Evolutionary conservation across 306 rosid species (phyloP).

Genomic region (Trifolium pratense): DNA sequence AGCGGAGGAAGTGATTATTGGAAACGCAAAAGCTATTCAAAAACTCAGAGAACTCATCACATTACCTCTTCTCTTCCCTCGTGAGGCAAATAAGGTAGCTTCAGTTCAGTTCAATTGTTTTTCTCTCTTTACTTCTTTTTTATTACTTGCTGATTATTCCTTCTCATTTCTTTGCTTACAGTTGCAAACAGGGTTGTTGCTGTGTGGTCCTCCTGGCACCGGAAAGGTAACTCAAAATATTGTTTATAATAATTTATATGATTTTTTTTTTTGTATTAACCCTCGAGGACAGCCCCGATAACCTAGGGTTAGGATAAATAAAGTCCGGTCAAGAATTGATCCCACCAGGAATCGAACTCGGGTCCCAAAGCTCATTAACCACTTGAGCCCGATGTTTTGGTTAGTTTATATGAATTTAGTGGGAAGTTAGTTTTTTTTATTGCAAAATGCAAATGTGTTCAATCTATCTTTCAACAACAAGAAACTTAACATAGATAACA

Average conservation of each 20-base stretch:
- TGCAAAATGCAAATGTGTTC: too few relatives aligned
- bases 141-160: not conserved
- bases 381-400: too few relatives aligned
- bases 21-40: not conserved
- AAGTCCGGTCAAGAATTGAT: too few relatives aligned
- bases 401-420: too few relatives aligned
- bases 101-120: constrained; percentile 1
- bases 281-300: too few relatives aligned
- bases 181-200: not conserved
- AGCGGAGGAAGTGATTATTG: not conserved
- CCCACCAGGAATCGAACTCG: too few relatives aligned
- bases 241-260: too few relatives aligned
- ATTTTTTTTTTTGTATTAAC: too few relatives aligned
- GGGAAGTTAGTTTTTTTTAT: too few relatives aligned
- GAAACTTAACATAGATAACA: not conserved
- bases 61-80: not conserved
- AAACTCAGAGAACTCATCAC: not conserved
- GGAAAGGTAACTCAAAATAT: not conserved
- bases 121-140: not conserved
- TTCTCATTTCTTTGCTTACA: not conserved
- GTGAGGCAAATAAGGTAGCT: constrained; percentile 42
- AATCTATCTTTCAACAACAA: not conserved
- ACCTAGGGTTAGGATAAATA: too few relatives aligned
- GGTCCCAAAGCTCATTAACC: too few relatives aligned
- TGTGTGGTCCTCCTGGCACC: not conserved